Evolutionary conservation across 1,139 yeast genomes (phyloP).

Genomic region (Taphrina deformans): DNA sequence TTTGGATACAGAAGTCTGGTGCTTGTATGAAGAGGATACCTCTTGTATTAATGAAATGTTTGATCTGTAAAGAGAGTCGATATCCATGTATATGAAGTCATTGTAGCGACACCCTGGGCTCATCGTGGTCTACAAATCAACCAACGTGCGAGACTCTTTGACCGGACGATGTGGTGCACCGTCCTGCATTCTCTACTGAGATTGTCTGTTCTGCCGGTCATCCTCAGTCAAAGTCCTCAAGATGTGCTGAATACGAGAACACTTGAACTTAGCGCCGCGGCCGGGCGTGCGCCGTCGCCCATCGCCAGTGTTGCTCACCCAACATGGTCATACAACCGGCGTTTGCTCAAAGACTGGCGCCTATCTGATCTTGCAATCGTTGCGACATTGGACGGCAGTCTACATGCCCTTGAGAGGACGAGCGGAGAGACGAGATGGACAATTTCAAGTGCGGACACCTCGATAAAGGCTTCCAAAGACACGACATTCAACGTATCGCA

Average conservation of each 20-base stretch:
- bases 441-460: slow-evolving; percentile 51
- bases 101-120: no score
- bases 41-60: no score
- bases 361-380: slow-evolving; percentile 65
- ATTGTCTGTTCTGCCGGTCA: background rate
- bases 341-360: slow-evolving; percentile 53
- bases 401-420: slow-evolving; percentile 76
- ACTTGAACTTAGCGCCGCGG: background rate
- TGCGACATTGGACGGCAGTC: slow-evolving; percentile 83
- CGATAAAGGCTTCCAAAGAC: background rate
- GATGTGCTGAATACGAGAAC: background rate
- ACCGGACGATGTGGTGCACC: slow-evolving; percentile 7
- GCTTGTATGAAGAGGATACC: background rate
- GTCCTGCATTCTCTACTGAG: background rate
- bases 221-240: background rate
- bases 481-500: background rate
- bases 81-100: background rate
- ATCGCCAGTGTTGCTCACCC: background rate
- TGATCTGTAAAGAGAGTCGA: no score
- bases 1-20: background rate
- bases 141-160: no score
- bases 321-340: slow-evolving; percentile 5
- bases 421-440: slow-evolving; percentile 83
- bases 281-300: slow-evolving; percentile 4
- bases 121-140: no score